Percentiles rank a stretch among this genome's conserved stretches.
Conservation (phyloP, 2,329 filamentous ascomycete species). For the Sclerotinia borealis region DNA sequence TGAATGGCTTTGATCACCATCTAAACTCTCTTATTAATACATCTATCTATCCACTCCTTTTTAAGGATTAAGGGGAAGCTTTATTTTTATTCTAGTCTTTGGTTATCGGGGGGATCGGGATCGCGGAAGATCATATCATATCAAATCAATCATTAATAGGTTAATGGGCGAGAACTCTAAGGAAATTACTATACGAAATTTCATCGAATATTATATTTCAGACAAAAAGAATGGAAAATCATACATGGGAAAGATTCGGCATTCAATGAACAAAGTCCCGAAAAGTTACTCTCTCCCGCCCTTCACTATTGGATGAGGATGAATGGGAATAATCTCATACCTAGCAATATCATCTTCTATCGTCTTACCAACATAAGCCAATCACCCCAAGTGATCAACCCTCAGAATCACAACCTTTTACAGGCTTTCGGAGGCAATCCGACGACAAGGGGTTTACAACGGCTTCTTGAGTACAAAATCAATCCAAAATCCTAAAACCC, state of each 20-base stretch:
- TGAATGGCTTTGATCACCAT: not conserved
- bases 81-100: not conserved
- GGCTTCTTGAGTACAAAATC: not conserved
- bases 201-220: not conserved
- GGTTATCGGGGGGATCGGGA: not conserved
- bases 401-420: not conserved
- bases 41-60: too few species aligned
- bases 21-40: not conserved
- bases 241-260: not conserved
- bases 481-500: not conserved
- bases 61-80: too few species aligned
- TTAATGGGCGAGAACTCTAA: not conserved
- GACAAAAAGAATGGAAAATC: not conserved
- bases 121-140: not conserved
- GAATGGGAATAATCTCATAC: not conserved
- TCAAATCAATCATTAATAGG: too few species aligned
- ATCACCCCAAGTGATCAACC: not conserved
- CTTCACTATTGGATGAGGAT: not conserved
- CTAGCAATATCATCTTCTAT: not conserved
- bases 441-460: not conserved
- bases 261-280: not conserved
- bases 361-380: not conserved
- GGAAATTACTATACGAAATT: constrained; percentile 3
- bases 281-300: not conserved
- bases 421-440: constrained; percentile 7